A percentile compares a stretch with the other conserved stretches of the same genome.
Evolutionary conservation across 257 asterid genomes (phyloP).

Genomic region (Gentiana macrophylla): DNA sequence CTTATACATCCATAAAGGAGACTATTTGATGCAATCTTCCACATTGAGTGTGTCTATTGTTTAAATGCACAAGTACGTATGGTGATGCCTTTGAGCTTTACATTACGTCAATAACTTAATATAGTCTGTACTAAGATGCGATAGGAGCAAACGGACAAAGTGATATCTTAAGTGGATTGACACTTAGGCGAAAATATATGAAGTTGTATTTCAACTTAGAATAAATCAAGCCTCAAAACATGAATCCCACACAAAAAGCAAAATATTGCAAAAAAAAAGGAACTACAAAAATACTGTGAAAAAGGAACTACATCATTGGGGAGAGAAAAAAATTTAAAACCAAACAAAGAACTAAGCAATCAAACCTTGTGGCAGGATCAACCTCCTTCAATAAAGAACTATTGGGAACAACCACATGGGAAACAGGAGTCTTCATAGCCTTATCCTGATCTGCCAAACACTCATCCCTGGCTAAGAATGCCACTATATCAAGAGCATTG

Average conservation of each 20-base stretch:
- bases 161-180: no score
- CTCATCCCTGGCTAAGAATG: conserved; percentile 68
- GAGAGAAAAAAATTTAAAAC: neutral
- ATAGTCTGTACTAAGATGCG: no score
- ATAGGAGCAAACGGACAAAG: no score
- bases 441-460: conserved; percentile 58
- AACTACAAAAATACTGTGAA: neutral
- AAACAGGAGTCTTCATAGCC: conserved; percentile 78
- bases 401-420: conserved; percentile 60
- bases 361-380: conserved; percentile 93
- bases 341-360: neutral
- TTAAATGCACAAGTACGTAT: no score
- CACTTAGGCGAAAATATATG: no score
- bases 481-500: conserved; percentile 72
- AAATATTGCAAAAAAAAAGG: neutral
- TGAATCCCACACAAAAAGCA: neutral
- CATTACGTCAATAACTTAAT: no score
- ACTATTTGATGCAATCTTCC: no score
- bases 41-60: no score
- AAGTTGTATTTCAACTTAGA: neutral
- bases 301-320: no score
- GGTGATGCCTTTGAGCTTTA: no score
- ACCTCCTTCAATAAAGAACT: conserved; percentile 66
- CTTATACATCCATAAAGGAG: no score
- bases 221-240: neutral